These are phyloP conservation scores for Graphilbum fragrans DNA, from an alignment of 2,329 filamentous ascomycete species.

Conservation along the genomic window DNA sequence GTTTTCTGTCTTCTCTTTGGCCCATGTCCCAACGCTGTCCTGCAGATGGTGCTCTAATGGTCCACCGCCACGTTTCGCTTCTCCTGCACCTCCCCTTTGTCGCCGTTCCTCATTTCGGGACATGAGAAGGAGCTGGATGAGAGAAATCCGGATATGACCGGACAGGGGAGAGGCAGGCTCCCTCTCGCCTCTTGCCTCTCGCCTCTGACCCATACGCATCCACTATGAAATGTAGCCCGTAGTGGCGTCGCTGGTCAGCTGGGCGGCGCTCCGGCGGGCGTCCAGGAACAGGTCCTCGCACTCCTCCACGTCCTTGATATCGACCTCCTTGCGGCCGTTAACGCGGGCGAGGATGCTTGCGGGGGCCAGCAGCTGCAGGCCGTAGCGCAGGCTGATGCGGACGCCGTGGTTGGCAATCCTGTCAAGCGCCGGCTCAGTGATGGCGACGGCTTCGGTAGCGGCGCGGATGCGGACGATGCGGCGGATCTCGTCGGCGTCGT, in stretches of 20 bases:
- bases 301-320: slow-evolving; percentile 65
- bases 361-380: slow-evolving; percentile 80
- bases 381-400: slow-evolving; percentile 83
- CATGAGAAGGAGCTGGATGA: too few relatives aligned
- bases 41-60: too few relatives aligned
- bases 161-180: too few relatives aligned
- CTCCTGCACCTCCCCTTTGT: too few relatives aligned
- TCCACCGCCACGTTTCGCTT: too few relatives aligned
- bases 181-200: neutral
- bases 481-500: slow-evolving; percentile 80
- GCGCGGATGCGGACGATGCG: slow-evolving; percentile 79
- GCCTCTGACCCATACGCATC: neutral
- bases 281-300: slow-evolving; percentile 79
- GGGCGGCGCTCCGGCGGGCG: slow-evolving; percentile 61
- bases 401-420: slow-evolving; percentile 81
- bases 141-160: too few relatives aligned
- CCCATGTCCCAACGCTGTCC: too few relatives aligned
- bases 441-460: slow-evolving; percentile 65
- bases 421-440: slow-evolving; percentile 73
- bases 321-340: slow-evolving; percentile 64
- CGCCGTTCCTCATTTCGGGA: too few relatives aligned
- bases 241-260: slow-evolving; percentile 51
- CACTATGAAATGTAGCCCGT: slow-evolving; percentile 51
- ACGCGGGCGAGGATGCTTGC: slow-evolving; percentile 83
- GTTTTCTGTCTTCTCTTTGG: too few relatives aligned